Percentiles rank a stretch among this genome's conserved stretches.
Conservation (phyloP, 1,139 yeast genomes). For the Geotrichum cucujoidarum region DNA sequence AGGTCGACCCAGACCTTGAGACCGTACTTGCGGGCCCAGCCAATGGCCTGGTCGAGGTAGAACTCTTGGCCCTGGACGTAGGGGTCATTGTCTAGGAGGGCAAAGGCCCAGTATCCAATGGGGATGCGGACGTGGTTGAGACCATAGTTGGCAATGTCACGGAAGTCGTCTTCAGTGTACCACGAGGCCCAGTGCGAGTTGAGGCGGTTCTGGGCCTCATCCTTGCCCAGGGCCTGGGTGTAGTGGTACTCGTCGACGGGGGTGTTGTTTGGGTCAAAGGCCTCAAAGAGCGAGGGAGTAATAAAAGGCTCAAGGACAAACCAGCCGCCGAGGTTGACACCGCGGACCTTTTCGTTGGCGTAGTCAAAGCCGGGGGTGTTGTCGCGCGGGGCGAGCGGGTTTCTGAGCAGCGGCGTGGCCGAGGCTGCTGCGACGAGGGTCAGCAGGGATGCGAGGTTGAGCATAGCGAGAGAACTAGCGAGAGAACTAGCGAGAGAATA, state of each 20-base stretch:
- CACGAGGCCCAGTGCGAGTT: constrained; percentile 73
- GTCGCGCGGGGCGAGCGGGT: background rate
- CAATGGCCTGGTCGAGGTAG: constrained; percentile 69
- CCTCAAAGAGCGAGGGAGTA: constrained; percentile 73
- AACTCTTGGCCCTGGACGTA: constrained; percentile 79
- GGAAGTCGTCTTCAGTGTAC: constrained; percentile 70
- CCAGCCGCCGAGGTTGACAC: constrained; percentile 94
- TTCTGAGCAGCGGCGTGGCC: no score
- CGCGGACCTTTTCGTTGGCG: constrained; percentile 51
- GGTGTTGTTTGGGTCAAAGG: constrained; percentile 41
- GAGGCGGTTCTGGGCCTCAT: constrained; percentile 49
- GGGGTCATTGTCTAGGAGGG: constrained; percentile 61
- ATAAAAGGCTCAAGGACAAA: constrained; percentile 77
- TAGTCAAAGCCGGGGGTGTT: constrained; percentile 42
- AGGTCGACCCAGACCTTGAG: constrained; percentile 85
- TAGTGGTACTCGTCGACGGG: constrained; percentile 88
- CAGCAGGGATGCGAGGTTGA: background rate
- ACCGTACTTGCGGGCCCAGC: constrained; percentile 61
- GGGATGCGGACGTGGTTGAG: constrained; percentile 87
- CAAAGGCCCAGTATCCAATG: constrained; percentile 94
- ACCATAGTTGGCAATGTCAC: constrained; percentile 57
- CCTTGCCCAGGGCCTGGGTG: constrained; percentile 58
- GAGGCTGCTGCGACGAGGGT: no score
- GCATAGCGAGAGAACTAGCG: background rate
- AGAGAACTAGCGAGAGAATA: no score